Evolutionary conservation across 192 early-diverging fungal species (phyloP).

Genomic region (Backusella tuberculispora): DNA sequence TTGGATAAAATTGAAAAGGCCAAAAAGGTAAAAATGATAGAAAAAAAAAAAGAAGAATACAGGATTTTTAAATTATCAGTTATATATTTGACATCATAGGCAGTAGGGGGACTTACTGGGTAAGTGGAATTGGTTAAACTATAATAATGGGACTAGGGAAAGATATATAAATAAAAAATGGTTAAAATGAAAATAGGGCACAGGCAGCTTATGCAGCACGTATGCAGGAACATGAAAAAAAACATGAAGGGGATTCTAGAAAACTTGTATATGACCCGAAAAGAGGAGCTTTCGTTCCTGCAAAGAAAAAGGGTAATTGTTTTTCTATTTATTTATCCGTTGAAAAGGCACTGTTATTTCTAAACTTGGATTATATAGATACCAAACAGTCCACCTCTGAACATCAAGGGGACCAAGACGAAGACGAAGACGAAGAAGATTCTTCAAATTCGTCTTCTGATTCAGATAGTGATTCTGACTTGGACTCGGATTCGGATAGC

Average conservation of each 20-base stretch:
- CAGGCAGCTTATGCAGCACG: slow-evolving; percentile 29
- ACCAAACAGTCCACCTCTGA: neutral
- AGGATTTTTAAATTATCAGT: neutral
- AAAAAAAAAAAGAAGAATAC: neutral
- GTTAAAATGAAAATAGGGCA: neutral
- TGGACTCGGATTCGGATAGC: slow-evolving; percentile 18
- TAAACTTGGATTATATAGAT: neutral
- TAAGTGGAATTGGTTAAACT: neutral
- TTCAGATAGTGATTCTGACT: slow-evolving; percentile 16
- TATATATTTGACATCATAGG: neutral
- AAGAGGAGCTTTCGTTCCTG: slow-evolving; percentile 37
- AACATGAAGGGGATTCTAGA: slow-evolving; percentile 25
- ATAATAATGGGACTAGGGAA: neutral
- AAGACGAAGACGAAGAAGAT: slow-evolving; percentile 6
- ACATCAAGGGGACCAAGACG: neutral
- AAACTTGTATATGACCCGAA: slow-evolving; percentile 43
- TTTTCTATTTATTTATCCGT: neutral
- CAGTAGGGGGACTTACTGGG: slow-evolving; percentile 15
- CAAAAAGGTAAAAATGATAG: slow-evolving; percentile 46
- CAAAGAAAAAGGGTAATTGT: slow-evolving; percentile 28
- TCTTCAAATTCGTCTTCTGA: slow-evolving; percentile 3
- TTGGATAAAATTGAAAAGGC: slow-evolving; percentile 60
- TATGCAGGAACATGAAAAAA: slow-evolving; percentile 21
- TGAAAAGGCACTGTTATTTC: neutral
- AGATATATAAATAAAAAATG: neutral